Evolutionary conservation across 495 filamentous ascomycete species (phyloP).

Genomic region (Neurospora sp.): DNA sequence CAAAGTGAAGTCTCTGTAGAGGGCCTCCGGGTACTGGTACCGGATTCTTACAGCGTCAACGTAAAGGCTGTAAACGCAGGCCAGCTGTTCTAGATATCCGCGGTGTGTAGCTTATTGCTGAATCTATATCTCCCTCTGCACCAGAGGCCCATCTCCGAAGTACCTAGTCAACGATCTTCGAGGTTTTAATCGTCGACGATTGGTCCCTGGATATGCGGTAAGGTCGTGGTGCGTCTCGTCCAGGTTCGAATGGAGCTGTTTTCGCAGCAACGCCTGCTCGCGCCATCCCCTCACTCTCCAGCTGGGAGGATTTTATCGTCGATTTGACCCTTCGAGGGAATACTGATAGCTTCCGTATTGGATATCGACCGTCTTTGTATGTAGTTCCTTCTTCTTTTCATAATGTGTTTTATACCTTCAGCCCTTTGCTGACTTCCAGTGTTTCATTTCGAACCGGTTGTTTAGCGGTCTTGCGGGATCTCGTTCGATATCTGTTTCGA

Average conservation of each 20-base stretch:
- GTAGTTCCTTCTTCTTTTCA: background rate
- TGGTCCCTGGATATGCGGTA: background rate
- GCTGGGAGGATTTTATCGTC: background rate
- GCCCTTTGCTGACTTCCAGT: background rate
- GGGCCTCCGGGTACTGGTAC: background rate
- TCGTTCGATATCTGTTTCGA: background rate
- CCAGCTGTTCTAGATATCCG: background rate
- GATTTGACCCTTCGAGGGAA: background rate
- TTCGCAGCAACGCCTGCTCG: background rate
- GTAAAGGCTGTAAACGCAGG: background rate
- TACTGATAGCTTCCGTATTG: background rate
- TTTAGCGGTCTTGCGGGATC: background rate
- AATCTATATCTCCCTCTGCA: background rate
- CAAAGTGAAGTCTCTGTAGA: background rate
- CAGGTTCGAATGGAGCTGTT: background rate
- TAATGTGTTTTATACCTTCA: background rate
- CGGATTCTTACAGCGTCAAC: background rate
- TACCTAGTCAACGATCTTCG: background rate
- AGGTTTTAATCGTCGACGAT: background rate
- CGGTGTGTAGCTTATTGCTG: background rate
- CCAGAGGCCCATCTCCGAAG: background rate
- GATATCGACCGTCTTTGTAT: background rate
- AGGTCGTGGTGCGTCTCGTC: background rate
- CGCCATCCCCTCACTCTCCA: background rate
- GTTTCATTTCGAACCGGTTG: background rate